Conservation (phyloP, 2,329 filamentous ascomycete genomes). For the Albifimbria verrucaria region DNA sequence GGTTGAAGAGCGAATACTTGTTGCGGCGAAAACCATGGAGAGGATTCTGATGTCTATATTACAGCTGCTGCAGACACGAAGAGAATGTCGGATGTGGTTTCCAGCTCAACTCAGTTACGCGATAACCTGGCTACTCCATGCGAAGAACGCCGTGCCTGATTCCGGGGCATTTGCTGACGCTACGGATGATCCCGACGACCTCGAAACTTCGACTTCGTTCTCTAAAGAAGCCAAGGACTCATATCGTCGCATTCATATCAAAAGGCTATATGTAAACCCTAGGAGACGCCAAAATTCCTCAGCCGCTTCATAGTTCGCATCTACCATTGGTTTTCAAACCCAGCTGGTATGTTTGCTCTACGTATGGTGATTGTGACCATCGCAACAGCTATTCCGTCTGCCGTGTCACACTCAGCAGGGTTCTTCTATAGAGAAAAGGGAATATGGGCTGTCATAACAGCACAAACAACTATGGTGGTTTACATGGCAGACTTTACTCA, state of each 20-base stretch:
- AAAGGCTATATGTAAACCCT: slow-evolving; percentile 15
- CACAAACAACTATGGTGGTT: slow-evolving; percentile 42
- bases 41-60: slow-evolving; percentile 33
- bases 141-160: slow-evolving; percentile 12
- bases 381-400: slow-evolving; percentile 37
- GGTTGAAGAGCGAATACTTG: slow-evolving; percentile 39
- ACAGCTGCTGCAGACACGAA: slow-evolving; percentile 31
- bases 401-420: slow-evolving; percentile 37
- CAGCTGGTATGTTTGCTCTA: slow-evolving; percentile 42
- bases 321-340: slow-evolving; percentile 38
- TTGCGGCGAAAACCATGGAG: slow-evolving; percentile 22
- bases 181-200: slow-evolving; percentile 14
- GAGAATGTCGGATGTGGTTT: slow-evolving; percentile 36
- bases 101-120: slow-evolving; percentile 37
- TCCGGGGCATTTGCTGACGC: slow-evolving; percentile 13
- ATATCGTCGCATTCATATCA: slow-evolving; percentile 19
- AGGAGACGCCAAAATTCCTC: slow-evolving; percentile 13
- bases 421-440: slow-evolving; percentile 52
- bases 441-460: slow-evolving; percentile 50
- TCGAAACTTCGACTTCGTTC: slow-evolving; percentile 17
- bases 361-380: slow-evolving; percentile 46
- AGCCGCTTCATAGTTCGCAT: slow-evolving; percentile 23
- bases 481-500: slow-evolving; percentile 51
- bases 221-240: slow-evolving; percentile 27
- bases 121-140: slow-evolving; percentile 32